phyloP scores from a whole-genome alignment of 108 stramenopile genomes.

The Pseudonitzschia multistriata region DNA sequence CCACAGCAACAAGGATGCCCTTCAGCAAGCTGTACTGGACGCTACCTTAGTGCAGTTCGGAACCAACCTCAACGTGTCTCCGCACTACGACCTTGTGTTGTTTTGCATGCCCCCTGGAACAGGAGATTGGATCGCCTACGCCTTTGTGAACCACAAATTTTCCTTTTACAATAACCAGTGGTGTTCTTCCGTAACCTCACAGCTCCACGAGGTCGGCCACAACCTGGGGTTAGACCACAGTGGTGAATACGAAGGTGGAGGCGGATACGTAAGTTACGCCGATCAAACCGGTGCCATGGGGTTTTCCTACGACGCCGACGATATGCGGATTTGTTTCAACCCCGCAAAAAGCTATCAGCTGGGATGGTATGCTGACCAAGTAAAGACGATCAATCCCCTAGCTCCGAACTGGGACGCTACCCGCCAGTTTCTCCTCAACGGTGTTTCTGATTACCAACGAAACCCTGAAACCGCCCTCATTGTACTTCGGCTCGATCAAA shows the following conservation, averaged over 20 bases:
- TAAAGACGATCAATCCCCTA: not conserved
- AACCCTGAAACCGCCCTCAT: not conserved
- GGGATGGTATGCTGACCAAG: conserved; percentile 4
- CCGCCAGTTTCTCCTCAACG: not conserved
- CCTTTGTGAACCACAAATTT: conserved; percentile 15
- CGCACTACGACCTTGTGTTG: not conserved
- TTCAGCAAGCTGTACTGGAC: not conserved
- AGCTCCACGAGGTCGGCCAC: conserved; percentile 39
- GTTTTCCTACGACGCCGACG: not conserved
- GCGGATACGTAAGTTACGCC: not conserved
- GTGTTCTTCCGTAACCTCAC: conserved; percentile 40
- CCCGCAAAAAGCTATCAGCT: conserved; percentile 11
- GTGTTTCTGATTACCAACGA: not conserved
- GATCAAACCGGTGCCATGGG: conserved; percentile 12
- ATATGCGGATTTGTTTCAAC: conserved; percentile 10
- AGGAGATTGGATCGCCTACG: conserved; percentile 22
- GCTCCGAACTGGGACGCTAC: not conserved
- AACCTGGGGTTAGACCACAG: conserved; percentile 55
- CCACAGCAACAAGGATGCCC: not conserved
- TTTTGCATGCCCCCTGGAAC: not conserved
- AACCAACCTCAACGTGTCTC: conserved; percentile 21
- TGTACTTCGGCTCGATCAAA: not conserved
- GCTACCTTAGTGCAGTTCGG: not conserved
- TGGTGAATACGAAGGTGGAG: conserved; percentile 18
- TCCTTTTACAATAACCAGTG: conserved; percentile 53